Evolutionary conservation across 2,329 filamentous ascomycete genomes (phyloP), one percentile per base, ranked within the genome.

Genomic region (Corynespora cassiicola): DNA sequence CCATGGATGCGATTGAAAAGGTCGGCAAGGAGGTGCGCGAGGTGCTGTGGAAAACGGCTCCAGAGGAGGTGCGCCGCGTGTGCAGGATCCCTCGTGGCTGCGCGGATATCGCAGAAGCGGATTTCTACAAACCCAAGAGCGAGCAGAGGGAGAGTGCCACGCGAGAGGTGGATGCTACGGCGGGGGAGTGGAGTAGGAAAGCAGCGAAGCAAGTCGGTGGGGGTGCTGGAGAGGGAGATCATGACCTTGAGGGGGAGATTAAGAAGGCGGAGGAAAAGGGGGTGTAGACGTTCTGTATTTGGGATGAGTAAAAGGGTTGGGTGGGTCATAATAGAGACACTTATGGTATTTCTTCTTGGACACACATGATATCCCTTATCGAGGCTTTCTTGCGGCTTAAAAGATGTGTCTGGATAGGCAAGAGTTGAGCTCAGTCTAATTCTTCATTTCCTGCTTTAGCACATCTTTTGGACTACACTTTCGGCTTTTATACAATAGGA

Each of bases 1-100:
- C 91, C 0, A 89, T 96, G 76, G 90, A 96, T 60, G 83, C 84
- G 0, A 82, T 90, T 11, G 85, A 92, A 31, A 81, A 92, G 64
- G 88, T 96, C 1, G 94, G 91, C 5, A 77, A 75, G 39, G 91
- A 95, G 70, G 74, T 96, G 0, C 79, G 84, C 19, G 85, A 92
- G 56, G 85, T 95, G 10, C 68, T 96, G 9, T 96, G 91, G 91
- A 84, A 84, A 66, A 95, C 89, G 1, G 75, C 78, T 38, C 66
- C 75, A 3, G 66, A 72, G 14, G 71, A 75, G 74, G 83, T 71
- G 22, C 81, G 81, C 35, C 73, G 74, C 8, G 37, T 69, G 15
- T 92, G 86, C 58, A 76, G 82, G 17, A 74, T 81, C 7, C 88
- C 89, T 0, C 74, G 66, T 30, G 83, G 83, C 0, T 90, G 86